Conservation (phyloP, 345 rosid genomes). For the Aethionema arabicum region DNA sequence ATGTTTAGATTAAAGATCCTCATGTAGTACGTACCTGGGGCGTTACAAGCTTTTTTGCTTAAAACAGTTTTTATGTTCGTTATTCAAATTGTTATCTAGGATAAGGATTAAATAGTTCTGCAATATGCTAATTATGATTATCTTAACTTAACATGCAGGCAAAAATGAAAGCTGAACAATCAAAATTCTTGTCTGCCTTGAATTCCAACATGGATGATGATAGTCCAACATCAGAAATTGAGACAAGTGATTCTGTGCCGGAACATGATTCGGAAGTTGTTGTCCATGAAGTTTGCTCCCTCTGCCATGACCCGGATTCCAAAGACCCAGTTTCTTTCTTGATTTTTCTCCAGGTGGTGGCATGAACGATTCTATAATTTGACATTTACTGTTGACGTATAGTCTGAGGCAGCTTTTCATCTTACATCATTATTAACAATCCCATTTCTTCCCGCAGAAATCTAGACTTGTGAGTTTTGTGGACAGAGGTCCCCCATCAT, state of each 20-base stretch:
- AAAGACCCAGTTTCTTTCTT: constrained; percentile 74
- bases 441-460: constrained; percentile 54
- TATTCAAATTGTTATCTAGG: constrained; percentile 9
- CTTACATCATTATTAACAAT: constrained; percentile 19
- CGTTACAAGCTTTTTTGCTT: neutral
- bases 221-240: constrained; percentile 44
- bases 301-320: constrained; percentile 81
- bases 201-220: constrained; percentile 50
- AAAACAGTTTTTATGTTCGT: constrained; percentile 10
- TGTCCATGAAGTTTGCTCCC: constrained; percentile 72
- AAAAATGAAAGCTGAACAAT: constrained; percentile 96
- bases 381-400: constrained; percentile 14
- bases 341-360: constrained; percentile 81
- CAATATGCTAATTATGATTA: constrained; percentile 32
- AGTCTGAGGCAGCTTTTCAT: constrained; percentile 16
- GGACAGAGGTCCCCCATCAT: constrained; percentile 66
- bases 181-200: constrained; percentile 75
- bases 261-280: constrained; percentile 43
- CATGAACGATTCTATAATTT: constrained; percentile 22
- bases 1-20: constrained; percentile 5
- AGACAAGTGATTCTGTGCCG: constrained; percentile 44
- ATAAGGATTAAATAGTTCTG: constrained; percentile 3
- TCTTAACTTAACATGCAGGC: constrained; percentile 53
- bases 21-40: constrained; percentile 9
- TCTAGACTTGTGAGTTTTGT: constrained; percentile 82